Conservation (phyloP, 306 rosid species). For the Vigna unguiculata region DNA sequence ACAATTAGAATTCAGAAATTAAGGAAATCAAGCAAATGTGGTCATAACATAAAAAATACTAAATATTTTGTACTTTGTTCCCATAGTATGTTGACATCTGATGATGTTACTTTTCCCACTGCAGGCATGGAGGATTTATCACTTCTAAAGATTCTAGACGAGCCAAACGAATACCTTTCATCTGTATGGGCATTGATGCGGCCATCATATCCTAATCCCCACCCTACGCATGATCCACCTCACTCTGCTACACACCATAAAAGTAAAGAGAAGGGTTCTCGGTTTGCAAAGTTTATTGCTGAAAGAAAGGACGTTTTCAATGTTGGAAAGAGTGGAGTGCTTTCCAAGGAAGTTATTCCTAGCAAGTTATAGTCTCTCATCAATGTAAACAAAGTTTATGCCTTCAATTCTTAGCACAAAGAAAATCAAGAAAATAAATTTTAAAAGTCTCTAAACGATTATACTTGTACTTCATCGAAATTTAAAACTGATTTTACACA, state of each 20-base stretch:
- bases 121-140: constrained; percentile 77
- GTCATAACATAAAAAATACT: constrained; percentile 2
- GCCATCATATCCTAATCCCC: constrained; percentile 66
- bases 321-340: constrained; percentile 49
- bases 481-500: constrained; percentile 7
- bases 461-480: neutral
- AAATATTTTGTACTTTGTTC: constrained; percentile 7
- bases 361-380: constrained; percentile 74
- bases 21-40: constrained; percentile 15
- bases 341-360: constrained; percentile 49
- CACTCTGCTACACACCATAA: constrained; percentile 49
- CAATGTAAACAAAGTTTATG: constrained; percentile 11
- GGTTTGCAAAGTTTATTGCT: constrained; percentile 79
- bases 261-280: constrained; percentile 70
- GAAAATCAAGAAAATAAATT: constrained; percentile 37
- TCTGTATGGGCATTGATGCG: constrained; percentile 90
- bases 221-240: constrained; percentile 55
- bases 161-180: constrained; percentile 68
- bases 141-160: constrained; percentile 67
- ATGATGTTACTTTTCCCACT: constrained; percentile 32
- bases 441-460: neutral
- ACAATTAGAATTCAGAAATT: constrained; percentile 4
- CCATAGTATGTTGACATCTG: constrained; percentile 35
- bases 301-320: constrained; percentile 67
- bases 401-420: constrained; percentile 5